These are phyloP conservation scores for Spergularia bocconei DNA, from an alignment of 148 eudicot species.

Conservation along the genomic window DNA sequence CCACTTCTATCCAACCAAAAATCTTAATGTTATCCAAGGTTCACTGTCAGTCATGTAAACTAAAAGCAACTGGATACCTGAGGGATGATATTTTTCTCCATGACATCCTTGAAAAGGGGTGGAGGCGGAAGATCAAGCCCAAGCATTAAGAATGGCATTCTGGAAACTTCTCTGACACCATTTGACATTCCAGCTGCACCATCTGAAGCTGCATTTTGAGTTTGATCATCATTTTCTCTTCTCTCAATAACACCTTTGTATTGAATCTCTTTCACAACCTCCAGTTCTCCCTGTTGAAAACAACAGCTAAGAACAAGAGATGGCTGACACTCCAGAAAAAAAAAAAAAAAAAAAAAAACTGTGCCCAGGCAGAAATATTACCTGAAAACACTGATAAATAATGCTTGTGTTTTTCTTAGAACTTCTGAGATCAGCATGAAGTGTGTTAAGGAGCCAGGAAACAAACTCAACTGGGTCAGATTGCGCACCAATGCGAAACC, in stretches of 20 bases:
- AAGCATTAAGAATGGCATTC: constrained; percentile 92
- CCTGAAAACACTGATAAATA: constrained; percentile 94
- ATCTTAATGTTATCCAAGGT: not conserved
- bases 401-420: constrained; percentile 69
- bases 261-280: constrained; percentile 79
- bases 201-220: constrained; percentile 36
- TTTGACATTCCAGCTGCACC: constrained; percentile 40
- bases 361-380: constrained; percentile 25
- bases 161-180: constrained; percentile 56
- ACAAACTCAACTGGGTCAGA: constrained; percentile 97
- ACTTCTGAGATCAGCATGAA: constrained; percentile 69
- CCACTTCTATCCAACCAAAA: not conserved
- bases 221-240: constrained; percentile 41
- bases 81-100: constrained; percentile 96
- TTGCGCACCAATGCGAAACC: constrained; percentile 77
- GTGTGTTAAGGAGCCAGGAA: constrained; percentile 90
- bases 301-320: constrained; percentile 18
- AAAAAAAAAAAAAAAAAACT: not conserved
- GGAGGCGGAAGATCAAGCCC: constrained; percentile 98
- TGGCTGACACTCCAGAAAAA: not conserved
- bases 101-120: constrained; percentile 85
- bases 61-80: constrained; percentile 49
- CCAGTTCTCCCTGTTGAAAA: constrained; percentile 73
- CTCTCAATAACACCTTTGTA: constrained; percentile 38
- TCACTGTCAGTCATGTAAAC: not conserved